Conservation (phyloP, 768 basidiomycete species). For the Gyrodon lividus region DNA sequence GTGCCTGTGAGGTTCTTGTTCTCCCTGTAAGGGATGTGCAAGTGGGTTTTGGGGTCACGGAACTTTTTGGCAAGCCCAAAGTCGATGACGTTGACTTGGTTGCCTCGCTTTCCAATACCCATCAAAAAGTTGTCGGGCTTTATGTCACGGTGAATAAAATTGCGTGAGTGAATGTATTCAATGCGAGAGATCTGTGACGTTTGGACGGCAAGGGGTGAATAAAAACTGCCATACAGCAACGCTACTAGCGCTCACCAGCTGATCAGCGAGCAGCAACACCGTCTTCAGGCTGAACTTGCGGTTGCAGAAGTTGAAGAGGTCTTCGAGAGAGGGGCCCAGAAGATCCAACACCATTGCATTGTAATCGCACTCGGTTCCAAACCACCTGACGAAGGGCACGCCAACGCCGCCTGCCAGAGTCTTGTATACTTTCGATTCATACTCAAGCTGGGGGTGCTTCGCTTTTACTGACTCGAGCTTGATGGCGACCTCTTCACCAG, state of each 20-base stretch:
- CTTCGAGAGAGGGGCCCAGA: conserved; percentile 87
- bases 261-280: conserved; percentile 92
- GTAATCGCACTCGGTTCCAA: conserved; percentile 96
- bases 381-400: conserved; percentile 97
- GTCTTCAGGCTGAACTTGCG: conserved; percentile 98
- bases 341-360: conserved; percentile 99
- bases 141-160: conserved; percentile 97
- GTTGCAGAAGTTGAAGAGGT: conserved; percentile 93
- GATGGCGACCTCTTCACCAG: conserved; percentile 99
- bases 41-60: conserved; percentile 98
- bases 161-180: conserved; percentile 99
- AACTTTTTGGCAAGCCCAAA: conserved; percentile 99
- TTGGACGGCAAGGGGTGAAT: conserved; percentile 17
- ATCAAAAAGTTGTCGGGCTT: conserved; percentile 99
- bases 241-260: conserved; percentile 61
- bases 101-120: conserved; percentile 99
- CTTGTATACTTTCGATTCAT: conserved; percentile 95
- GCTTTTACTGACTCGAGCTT: conserved; percentile 99
- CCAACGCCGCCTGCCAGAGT: conserved; percentile 99
- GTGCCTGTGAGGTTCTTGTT: conserved; percentile 99
- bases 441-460: conserved; percentile 99
- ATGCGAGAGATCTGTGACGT: conserved; percentile 86
- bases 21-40: conserved; percentile 99
- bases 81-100: conserved; percentile 98
- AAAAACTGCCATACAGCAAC: conserved; percentile 35